Evolutionary conservation across 2,329 filamentous ascomycete species (phyloP).

Genomic region (Bipolaris bicolor): DNA sequence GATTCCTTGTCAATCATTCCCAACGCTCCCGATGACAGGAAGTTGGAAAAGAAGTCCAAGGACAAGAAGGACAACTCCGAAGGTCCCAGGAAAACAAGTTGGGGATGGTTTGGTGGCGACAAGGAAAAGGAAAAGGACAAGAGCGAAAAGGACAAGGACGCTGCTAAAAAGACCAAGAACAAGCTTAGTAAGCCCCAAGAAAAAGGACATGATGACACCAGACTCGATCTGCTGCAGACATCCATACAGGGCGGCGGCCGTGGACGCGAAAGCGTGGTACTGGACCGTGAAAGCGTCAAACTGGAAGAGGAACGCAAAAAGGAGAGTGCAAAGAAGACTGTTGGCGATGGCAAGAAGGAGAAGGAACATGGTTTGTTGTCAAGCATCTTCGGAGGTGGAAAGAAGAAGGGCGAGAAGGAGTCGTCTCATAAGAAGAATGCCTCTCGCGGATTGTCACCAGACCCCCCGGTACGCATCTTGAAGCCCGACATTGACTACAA

Average conservation of each 20-base stretch:
- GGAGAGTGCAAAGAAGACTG: conserved; percentile 73
- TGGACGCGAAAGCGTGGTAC: conserved; percentile 80
- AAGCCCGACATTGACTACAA: conserved; percentile 92
- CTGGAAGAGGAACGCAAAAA: conserved; percentile 84
- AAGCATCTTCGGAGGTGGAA: conserved; percentile 86
- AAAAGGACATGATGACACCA: conserved; percentile 72
- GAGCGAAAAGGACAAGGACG: conserved; percentile 58
- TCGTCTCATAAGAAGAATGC: conserved; percentile 74
- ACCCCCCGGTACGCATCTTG: conserved; percentile 71
- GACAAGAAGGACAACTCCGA: conserved; percentile 76
- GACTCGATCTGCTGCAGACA: conserved; percentile 84
- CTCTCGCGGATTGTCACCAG: conserved; percentile 76
- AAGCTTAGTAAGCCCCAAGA: conserved; percentile 69
- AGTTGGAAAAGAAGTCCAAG: conserved; percentile 70
- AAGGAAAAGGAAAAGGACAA: conserved; percentile 74
- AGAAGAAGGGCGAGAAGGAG: conserved; percentile 84
- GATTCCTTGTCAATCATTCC: conserved; percentile 83
- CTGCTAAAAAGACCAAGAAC: conserved; percentile 57
- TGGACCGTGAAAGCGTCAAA: conserved; percentile 79
- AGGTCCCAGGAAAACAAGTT: conserved; percentile 74
- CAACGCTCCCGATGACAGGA: conserved; percentile 73
- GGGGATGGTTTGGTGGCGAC: conserved; percentile 75
- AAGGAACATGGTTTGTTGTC: conserved; percentile 89
- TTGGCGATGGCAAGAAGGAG: conserved; percentile 76
- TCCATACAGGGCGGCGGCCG: conserved; percentile 72